Evolutionary conservation across 2,329 filamentous ascomycete species (phyloP).

Genomic region (Diaporthe ampelina): DNA sequence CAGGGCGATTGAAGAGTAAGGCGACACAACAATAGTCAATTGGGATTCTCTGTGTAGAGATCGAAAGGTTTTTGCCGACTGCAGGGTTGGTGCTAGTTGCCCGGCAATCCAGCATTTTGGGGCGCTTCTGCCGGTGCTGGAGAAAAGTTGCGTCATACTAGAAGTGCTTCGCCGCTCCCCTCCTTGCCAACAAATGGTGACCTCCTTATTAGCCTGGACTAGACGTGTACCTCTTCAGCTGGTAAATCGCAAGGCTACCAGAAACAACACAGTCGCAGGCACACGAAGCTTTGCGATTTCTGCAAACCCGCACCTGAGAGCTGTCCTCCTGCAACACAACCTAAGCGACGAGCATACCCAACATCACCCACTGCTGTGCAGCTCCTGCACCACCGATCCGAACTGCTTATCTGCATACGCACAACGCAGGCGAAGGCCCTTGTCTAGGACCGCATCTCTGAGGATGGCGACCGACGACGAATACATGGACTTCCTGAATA

Average conservation of each 20-base stretch:
- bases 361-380: neutral
- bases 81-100: neutral
- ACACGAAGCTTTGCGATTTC: neutral
- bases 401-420: conserved; percentile 31
- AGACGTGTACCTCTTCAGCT: conserved; percentile 6
- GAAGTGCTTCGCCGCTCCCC: conserved; percentile 8
- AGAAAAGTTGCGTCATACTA: conserved; percentile 33
- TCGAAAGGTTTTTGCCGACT: neutral
- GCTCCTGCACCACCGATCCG: neutral
- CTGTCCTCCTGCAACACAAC: neutral
- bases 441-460: neutral
- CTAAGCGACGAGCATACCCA: neutral
- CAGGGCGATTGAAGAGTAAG: neutral
- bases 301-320: neutral
- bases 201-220: neutral
- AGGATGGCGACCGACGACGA: conserved; percentile 83
- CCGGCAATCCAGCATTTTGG: neutral
- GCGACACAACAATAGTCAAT: neutral
- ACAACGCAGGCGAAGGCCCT: neutral
- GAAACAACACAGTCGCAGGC: neutral
- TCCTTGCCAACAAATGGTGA: conserved; percentile 32
- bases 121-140: neutral
- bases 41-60: neutral
- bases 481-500: conserved; percentile 88
- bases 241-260: neutral